Conservation (phyloP, 495 filamentous ascomycete genomes). For the Penicilliopsis zonata region DNA sequence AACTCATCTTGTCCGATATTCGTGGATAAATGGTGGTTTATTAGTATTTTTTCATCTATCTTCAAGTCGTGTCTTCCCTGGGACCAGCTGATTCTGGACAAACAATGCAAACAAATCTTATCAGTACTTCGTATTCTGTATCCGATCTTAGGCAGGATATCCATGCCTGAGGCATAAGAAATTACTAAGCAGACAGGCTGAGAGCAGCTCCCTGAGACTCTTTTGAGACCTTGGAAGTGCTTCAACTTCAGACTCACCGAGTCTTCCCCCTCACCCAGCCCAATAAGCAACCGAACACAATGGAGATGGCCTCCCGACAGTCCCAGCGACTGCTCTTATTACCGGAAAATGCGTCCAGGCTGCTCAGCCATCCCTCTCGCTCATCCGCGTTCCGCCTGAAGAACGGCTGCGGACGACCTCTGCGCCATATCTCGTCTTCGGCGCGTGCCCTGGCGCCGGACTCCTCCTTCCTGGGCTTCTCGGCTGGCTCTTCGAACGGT, state of each 20-base stretch:
- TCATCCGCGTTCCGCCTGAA: slow-evolving; percentile 10
- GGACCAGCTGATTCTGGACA: too few species aligned
- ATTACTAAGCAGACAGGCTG: too few species aligned
- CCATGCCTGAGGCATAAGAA: too few species aligned
- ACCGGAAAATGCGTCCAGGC: slow-evolving; percentile 3
- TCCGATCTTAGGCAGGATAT: too few species aligned
- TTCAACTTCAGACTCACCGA: slow-evolving; percentile 6
- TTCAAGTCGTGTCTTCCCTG: too few species aligned
- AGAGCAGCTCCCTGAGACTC: too few species aligned
- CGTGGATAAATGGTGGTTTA: too few species aligned
- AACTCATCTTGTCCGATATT: too few species aligned
- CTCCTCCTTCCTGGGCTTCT: slow-evolving; percentile 14
- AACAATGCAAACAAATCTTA: too few species aligned
- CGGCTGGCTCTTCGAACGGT: slow-evolving; percentile 9
- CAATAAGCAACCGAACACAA: slow-evolving; percentile 8
- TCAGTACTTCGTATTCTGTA: too few species aligned
- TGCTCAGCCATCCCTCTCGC: slow-evolving; percentile 10
- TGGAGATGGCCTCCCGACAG: slow-evolving; percentile 30
- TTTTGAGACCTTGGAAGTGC: background rate
- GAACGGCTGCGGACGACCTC: slow-evolving; percentile 12
- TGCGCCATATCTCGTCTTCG: slow-evolving; percentile 23
- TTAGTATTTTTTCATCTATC: too few species aligned
- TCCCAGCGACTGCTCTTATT: slow-evolving; percentile 24
- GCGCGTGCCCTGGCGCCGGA: slow-evolving; percentile 22
- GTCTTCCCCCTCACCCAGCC: background rate